These are phyloP conservation scores for Xylaria multiplex DNA, from an alignment of 2,329 filamentous ascomycete genomes.

Conservation along the genomic window DNA sequence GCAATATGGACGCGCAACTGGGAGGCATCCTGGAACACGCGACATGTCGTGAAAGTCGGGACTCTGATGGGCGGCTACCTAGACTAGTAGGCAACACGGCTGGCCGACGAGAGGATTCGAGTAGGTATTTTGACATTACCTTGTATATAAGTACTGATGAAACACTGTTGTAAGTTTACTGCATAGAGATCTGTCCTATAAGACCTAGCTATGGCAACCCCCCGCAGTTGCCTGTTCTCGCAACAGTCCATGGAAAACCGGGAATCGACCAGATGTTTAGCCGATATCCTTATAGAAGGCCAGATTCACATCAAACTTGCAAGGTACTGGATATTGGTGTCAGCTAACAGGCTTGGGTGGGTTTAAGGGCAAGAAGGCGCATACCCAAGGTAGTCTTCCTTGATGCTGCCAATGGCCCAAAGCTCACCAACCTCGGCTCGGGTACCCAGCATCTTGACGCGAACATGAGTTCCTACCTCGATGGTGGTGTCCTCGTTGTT, in stretches of 20 bases:
- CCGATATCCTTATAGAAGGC: slow-evolving; percentile 20
- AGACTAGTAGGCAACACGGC: slow-evolving; percentile 18
- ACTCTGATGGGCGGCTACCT: slow-evolving; percentile 5
- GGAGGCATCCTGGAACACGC: slow-evolving; percentile 2
- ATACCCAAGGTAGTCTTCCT: slow-evolving; percentile 80
- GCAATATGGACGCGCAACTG: slow-evolving; percentile 2
- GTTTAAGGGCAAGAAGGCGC: slow-evolving; percentile 22
- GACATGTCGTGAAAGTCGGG: not conserved
- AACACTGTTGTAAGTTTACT: slow-evolving; percentile 35
- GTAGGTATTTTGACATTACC: slow-evolving; percentile 39
- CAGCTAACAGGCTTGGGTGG: slow-evolving; percentile 17
- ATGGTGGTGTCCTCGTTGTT: slow-evolving; percentile 95
- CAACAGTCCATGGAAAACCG: slow-evolving; percentile 26
- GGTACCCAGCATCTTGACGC: slow-evolving; percentile 93
- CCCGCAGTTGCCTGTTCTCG: slow-evolving; percentile 29
- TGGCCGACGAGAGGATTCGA: slow-evolving; percentile 20
- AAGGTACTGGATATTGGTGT: slow-evolving; percentile 40
- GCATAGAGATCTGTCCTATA: slow-evolving; percentile 36
- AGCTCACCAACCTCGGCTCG: slow-evolving; percentile 94
- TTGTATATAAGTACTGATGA: slow-evolving; percentile 38
- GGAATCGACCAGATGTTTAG: slow-evolving; percentile 12
- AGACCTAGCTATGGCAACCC: slow-evolving; percentile 36
- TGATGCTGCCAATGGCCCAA: slow-evolving; percentile 97
- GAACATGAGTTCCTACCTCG: slow-evolving; percentile 91
- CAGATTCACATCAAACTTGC: slow-evolving; percentile 40